Evolutionary conservation across 805 yeast species (phyloP).

Genomic region (Zygoascus biomembranicola): DNA sequence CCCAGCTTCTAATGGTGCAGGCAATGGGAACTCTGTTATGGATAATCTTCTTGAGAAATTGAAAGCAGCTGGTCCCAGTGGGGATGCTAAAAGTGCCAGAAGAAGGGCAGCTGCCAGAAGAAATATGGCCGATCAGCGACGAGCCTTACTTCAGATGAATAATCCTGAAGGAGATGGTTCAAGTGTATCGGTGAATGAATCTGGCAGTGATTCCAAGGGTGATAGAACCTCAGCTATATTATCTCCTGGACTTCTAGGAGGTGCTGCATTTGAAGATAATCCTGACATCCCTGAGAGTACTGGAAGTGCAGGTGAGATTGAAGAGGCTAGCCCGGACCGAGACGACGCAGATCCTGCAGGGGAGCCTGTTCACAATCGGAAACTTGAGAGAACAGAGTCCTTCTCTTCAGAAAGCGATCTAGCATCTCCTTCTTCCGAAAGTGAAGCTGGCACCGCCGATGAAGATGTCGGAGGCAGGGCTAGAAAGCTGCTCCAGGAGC

Average conservation of each 20-base stretch:
- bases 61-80: slow-evolving; percentile 74
- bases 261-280: neutral
- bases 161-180: slow-evolving; percentile 7
- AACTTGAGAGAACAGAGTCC: neutral
- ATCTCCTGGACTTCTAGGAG: neutral
- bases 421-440: neutral
- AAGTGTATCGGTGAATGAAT: neutral
- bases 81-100: slow-evolving; percentile 72
- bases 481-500: slow-evolving; percentile 50
- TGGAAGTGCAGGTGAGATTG: neutral
- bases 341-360: neutral
- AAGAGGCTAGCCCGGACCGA: neutral
- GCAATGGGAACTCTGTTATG: slow-evolving; percentile 45
- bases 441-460: neutral
- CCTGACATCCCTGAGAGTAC: neutral
- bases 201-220: neutral
- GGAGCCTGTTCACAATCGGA: neutral
- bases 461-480: slow-evolving; percentile 52
- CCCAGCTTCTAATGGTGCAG: slow-evolving; percentile 10
- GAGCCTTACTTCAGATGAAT: slow-evolving; percentile 18
- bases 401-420: neutral
- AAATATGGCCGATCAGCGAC: slow-evolving; percentile 40
- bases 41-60: slow-evolving; percentile 80
- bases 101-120: slow-evolving; percentile 70
- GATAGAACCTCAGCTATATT: neutral